phyloP scores from a whole-genome alignment of 1,284 basidiomycete species.

The Stereum hirsutum region DNA sequence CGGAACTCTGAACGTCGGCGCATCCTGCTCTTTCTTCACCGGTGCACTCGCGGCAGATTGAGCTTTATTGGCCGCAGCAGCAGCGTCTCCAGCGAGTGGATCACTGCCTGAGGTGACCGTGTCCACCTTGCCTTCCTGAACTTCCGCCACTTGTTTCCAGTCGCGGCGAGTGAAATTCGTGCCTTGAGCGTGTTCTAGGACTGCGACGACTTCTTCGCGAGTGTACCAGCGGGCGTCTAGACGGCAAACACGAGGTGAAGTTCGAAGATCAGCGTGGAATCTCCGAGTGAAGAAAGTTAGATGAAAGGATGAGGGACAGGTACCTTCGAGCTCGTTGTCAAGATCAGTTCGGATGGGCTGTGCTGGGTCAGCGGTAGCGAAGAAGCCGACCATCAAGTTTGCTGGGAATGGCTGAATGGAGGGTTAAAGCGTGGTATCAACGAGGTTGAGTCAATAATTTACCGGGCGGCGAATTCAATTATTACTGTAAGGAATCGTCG shows the following conservation, averaged over 20 bases:
- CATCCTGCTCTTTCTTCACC: slow-evolving; percentile 24
- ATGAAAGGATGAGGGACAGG: slow-evolving; percentile 15
- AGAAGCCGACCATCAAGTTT: slow-evolving; percentile 89
- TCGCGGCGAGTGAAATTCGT: slow-evolving; percentile 49
- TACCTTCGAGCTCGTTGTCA: slow-evolving; percentile 93
- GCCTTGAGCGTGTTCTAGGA: slow-evolving; percentile 50
- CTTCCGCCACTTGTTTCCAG: slow-evolving; percentile 45
- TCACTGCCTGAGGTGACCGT: slow-evolving; percentile 20
- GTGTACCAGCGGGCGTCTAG: slow-evolving; percentile 87
- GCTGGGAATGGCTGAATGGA: slow-evolving; percentile 72
- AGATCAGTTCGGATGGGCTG: slow-evolving; percentile 79
- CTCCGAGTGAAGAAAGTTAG: too few relatives aligned
- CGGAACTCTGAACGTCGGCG: slow-evolving; percentile 64
- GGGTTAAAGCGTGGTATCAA: background rate
- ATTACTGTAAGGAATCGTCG: slow-evolving; percentile 1
- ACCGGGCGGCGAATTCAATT: too few relatives aligned
- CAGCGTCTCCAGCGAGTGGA: slow-evolving; percentile 14
- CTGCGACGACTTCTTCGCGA: slow-evolving; percentile 58
- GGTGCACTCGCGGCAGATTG: background rate
- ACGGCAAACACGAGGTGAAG: background rate
- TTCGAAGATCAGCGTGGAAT: background rate
- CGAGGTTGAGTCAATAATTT: background rate
- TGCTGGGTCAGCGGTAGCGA: slow-evolving; percentile 64
- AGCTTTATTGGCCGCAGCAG: slow-evolving; percentile 3
- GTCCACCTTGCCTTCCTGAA: slow-evolving; percentile 18